Evolutionary conservation across 192 early-diverging fungal species (phyloP), one percentile per base, ranked within the genome.

Genomic region (Coemansia sp.): DNA sequence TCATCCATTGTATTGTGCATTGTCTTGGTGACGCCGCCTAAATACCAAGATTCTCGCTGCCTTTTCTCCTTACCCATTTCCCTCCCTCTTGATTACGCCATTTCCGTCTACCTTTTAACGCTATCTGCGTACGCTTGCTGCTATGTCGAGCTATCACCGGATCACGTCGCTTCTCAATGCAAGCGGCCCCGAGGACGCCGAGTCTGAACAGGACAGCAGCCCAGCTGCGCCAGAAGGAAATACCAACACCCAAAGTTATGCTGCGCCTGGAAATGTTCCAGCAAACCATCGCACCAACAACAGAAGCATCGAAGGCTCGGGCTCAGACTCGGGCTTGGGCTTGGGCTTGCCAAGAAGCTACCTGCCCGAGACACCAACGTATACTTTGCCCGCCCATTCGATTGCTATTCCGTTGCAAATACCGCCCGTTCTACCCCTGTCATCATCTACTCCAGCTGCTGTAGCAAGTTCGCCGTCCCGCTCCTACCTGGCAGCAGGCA

Each of bases 81-180:
- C 51, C 34, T 34, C 35, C 26, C 45, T 41, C 49, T 30, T 71
- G 55, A 23, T 30, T 18, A 18, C 44, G 18, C 18, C 44, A 46
- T 46, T 5, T 46, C 18, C 16, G 12, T 41, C 5, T 46, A 18
- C 56, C 12, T 23, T 60, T 65, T 48, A 35, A 34, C 60, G 26
- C 48, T 30, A 1, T n/a, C 23, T 49, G n/a, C 26, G 14, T 34
- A 18, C 8, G 5, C 41, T n/a, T n/a, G 11, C 9, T 23, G 6
- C 20, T 4, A 74, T 74, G 72, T 74, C 72, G 18, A 60, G 63
- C 26, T 68, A 45, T 52, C 30, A 68, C 20, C 72, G 67, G 16
- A 64, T 74, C 34, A 63, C 56, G 26, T 65, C 72, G 55, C 46
- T 74, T 57, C 65, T 74, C 6, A 74, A 74, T 55, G 20, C 18